Evolutionary conservation across 768 basidiomycete species (phyloP), one percentile per base, ranked within the genome.

Genomic region (Termitomyces sp.): DNA sequence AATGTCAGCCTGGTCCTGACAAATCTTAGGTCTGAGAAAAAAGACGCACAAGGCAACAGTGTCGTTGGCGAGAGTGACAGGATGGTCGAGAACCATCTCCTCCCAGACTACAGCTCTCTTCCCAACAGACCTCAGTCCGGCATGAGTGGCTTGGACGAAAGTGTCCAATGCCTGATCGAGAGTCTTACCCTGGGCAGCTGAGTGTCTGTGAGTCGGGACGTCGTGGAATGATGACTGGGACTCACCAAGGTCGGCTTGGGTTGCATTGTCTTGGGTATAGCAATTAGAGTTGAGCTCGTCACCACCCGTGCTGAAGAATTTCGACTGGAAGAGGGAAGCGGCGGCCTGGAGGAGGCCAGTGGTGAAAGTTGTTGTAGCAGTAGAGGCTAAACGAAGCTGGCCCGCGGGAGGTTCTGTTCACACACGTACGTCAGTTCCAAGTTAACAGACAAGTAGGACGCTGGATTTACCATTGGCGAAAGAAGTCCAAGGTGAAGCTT

Each of bases 51-150:
- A 76, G 42, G 86, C 83, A 36, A 89, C 67, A 0, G 87, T 84
- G 54, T 83, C 73, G 52, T 82, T 84, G 9, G 71, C 79, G 62
- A 76, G 69, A 0, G 70, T 78, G 7, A 88, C 76, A 46, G 80
- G 74, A 65, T 86, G 82, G 2, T 76, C 74, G 45, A 89, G 73
- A 1, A 85, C 85, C 85, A 90, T 86, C 69, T 91, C 89, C 76
- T 94, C 87, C 89, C 91, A 94, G 7, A 94, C 91, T 36, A 93
- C 85, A 1, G 91, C 87, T 0, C 83, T 89, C 74, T 94, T 94
- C 0, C 86, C 87, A 1, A 80, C 67, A 0, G 73, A 72, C 8
- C 71, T 75, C 51, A 94, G 72, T 3, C 83, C 81, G 0, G 67
- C 70, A 69, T 93, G 92, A 1, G 85, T 86, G 0, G 76, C 78